A percentile compares a stretch with the other conserved stretches of the same genome.
Conservation (phyloP, 768 basidiomycete genomes). For the Amanita pallidorosea region DNA sequence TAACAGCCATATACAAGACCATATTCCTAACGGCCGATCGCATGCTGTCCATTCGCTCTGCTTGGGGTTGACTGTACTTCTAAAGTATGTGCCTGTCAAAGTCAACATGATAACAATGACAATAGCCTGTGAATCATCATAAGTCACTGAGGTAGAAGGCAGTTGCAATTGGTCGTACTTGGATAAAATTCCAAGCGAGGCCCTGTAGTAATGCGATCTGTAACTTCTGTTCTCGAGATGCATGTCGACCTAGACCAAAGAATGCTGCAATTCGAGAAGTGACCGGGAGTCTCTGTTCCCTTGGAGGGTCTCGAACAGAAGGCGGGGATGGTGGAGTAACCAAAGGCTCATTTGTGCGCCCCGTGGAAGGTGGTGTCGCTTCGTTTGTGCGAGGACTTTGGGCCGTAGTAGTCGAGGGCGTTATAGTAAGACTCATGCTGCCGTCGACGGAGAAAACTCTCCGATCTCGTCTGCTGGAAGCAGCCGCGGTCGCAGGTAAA, state of each 20-base stretch:
- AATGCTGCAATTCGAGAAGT: slow-evolving; percentile 17
- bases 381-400: background rate
- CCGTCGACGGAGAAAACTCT: slow-evolving; percentile 5
- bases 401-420: background rate
- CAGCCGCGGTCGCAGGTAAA: background rate
- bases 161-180: slow-evolving; percentile 25
- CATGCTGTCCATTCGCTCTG: slow-evolving; percentile 43
- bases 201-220: slow-evolving; percentile 37
- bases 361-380: background rate
- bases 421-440: slow-evolving; percentile 1
- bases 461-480: background rate
- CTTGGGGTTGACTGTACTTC: slow-evolving; percentile 27
- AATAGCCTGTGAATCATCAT: slow-evolving; percentile 27
- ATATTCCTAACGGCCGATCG: slow-evolving; percentile 40
- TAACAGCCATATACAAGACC: slow-evolving; percentile 46
- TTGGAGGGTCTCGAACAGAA: background rate
- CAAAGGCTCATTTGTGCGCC: background rate
- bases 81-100: slow-evolving; percentile 23
- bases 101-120: slow-evolving; percentile 36
- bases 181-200: slow-evolving; percentile 31
- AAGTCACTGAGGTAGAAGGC: background rate
- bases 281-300: background rate
- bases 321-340: background rate
- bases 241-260: slow-evolving; percentile 42
- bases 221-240: slow-evolving; percentile 34